Conservation (phyloP, 495 filamentous ascomycete genomes). For the Hapsidospora chrysogenum region DNA sequence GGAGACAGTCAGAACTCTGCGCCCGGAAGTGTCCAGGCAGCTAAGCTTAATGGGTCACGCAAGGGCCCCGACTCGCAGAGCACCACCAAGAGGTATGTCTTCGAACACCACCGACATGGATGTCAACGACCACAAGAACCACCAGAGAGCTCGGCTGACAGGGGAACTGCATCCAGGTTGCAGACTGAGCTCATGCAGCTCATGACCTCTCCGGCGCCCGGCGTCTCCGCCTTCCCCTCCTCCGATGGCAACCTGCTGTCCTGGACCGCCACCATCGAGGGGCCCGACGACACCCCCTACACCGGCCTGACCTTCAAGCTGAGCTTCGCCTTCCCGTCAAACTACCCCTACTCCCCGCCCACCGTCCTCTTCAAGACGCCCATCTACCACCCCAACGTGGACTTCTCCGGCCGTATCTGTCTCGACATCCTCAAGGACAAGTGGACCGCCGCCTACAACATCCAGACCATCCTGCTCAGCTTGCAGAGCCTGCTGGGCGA, state of each 20-base stretch:
- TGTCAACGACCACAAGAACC: too few relatives aligned
- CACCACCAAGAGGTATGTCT: slow-evolving; percentile 57
- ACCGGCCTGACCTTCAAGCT: slow-evolving; percentile 83
- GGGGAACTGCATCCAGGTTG: slow-evolving; percentile 38
- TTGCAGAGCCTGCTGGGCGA: slow-evolving; percentile 91
- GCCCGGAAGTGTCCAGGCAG: slow-evolving; percentile 33
- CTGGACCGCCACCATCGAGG: slow-evolving; percentile 89
- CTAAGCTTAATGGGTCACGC: slow-evolving; percentile 41
- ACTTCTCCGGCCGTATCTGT: slow-evolving; percentile 84
- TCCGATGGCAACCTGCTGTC: slow-evolving; percentile 75
- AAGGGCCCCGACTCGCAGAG: slow-evolving; percentile 48
- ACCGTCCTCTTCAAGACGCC: slow-evolving; percentile 86
- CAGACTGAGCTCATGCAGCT: slow-evolving; percentile 96
- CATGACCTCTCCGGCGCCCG: slow-evolving; percentile 86
- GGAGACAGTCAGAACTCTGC: slow-evolving; percentile 60
- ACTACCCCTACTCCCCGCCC: slow-evolving; percentile 88
- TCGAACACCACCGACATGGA: background rate
- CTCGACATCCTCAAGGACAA: slow-evolving; percentile 97
- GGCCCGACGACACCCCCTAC: slow-evolving; percentile 84
- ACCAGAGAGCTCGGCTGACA: slow-evolving; percentile 7
- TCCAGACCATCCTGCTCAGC: slow-evolving; percentile 80
- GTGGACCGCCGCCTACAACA: slow-evolving; percentile 89
- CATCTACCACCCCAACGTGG: slow-evolving; percentile 89
- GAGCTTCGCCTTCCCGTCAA: slow-evolving; percentile 74
- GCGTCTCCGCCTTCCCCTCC: slow-evolving; percentile 88